A percentile compares a stretch with the other conserved stretches of the same genome.
Evolutionary conservation across 176 grass and related monocot species (phyloP).

Genomic region (Secale cereale): DNA sequence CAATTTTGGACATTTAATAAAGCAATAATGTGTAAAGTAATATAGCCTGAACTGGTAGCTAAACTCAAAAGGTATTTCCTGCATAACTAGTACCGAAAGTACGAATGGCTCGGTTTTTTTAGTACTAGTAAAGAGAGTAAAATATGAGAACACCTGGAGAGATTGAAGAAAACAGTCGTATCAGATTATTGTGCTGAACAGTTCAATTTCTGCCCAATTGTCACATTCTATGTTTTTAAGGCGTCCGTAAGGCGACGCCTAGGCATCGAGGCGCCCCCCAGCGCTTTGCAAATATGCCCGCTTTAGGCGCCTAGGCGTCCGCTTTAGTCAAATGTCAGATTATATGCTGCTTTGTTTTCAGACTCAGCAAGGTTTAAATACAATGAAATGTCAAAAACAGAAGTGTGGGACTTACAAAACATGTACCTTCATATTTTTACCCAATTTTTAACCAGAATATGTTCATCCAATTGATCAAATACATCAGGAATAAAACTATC

Average conservation of each 20-base stretch:
- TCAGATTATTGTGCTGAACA: background rate
- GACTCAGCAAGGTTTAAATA: background rate
- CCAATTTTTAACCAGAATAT: background rate
- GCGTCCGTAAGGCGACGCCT: too few relatives aligned
- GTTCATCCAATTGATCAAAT: conserved; percentile 19
- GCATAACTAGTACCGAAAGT: background rate
- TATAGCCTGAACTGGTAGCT: background rate
- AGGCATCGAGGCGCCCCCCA: too few relatives aligned
- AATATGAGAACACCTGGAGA: background rate
- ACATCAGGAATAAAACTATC: background rate
- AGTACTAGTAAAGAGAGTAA: background rate
- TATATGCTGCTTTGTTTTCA: background rate
- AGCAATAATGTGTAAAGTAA: background rate
- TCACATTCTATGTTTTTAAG: conserved; percentile 1
- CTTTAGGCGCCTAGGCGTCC: too few relatives aligned
- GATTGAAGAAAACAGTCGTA: background rate
- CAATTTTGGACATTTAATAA: conserved; percentile 2
- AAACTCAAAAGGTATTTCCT: background rate
- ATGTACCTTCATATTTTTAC: background rate
- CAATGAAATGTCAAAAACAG: background rate
- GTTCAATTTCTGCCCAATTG: background rate
- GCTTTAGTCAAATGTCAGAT: background rate
- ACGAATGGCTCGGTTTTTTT: background rate
- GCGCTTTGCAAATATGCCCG: too few relatives aligned
- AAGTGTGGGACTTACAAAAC: background rate